Percentiles rank a stretch among this genome's conserved stretches.
Conservation (phyloP, 495 filamentous ascomycete species). For the Eremomyces bilateralis region DNA sequence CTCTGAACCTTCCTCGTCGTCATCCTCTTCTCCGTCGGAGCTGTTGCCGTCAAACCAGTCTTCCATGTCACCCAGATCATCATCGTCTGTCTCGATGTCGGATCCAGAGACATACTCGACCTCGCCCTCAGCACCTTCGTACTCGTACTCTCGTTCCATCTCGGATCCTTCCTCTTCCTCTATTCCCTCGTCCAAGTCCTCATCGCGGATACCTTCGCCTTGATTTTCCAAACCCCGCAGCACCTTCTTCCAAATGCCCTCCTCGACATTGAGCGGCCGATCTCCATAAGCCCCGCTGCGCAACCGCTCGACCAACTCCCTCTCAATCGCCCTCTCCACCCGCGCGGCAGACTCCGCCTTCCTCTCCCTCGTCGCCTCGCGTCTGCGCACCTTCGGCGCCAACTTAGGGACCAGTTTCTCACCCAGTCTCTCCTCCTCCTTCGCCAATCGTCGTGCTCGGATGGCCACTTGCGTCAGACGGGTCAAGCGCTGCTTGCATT, state of each 20-base stretch:
- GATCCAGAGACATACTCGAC: conserved; percentile 73
- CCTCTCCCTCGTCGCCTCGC: conserved; percentile 78
- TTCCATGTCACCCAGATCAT: conserved; percentile 49
- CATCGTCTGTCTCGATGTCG: conserved; percentile 27
- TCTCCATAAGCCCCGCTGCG: conserved; percentile 89
- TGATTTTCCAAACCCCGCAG: conserved; percentile 68
- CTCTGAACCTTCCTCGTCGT: conserved; percentile 9
- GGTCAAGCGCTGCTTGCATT: conserved; percentile 94
- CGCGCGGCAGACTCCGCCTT: conserved; percentile 90
- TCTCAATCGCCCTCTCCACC: conserved; percentile 87
- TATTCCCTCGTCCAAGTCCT: conserved; percentile 65
- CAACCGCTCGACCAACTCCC: conserved; percentile 81
- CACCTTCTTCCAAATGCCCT: conserved; percentile 93
- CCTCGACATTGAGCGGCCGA: conserved; percentile 79
- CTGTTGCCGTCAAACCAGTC: conserved; percentile 49
- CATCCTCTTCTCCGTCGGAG: conserved; percentile 31
- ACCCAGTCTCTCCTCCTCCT: conserved; percentile 76
- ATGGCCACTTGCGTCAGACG: conserved; percentile 84
- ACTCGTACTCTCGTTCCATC: conserved; percentile 35
- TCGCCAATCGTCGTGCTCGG: conserved; percentile 58
- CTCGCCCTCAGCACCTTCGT: conserved; percentile 47
- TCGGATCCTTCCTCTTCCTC: conserved; percentile 72
- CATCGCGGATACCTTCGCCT: conserved; percentile 65
- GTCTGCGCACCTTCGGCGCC: conserved; percentile 73
- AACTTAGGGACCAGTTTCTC: conserved; percentile 76